phyloP scores from a whole-genome alignment of 192 early-diverging fungal genomes.

The Entophlyctis luteolus region DNA sequence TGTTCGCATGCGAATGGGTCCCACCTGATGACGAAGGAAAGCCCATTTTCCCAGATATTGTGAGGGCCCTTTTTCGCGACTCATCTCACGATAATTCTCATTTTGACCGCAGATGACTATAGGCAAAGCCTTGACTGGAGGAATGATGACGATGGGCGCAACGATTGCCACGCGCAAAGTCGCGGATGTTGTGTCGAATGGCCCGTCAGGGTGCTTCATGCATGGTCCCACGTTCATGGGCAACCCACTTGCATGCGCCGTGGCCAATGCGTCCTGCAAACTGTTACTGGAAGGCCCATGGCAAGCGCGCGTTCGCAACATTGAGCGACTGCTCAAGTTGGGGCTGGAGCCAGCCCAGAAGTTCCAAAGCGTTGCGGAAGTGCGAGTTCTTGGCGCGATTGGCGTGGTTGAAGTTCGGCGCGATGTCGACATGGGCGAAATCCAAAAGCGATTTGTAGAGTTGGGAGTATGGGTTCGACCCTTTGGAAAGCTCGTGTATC shows the following conservation, averaged over 20 bases:
- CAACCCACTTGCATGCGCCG: constrained; percentile 74
- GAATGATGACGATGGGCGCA: constrained; percentile 64
- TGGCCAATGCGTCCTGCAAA: constrained; percentile 45
- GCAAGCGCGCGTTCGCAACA: not conserved
- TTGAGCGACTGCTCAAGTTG: constrained; percentile 1
- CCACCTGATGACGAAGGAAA: no score
- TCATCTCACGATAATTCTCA: constrained; percentile 48
- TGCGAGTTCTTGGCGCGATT: constrained; percentile 14
- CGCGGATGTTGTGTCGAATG: constrained; percentile 63
- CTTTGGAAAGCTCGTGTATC: constrained; percentile 22
- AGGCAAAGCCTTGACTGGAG: constrained; percentile 76
- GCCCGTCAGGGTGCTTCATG: constrained; percentile 66
- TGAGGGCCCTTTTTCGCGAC: constrained; percentile 3
- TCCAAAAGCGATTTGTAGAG: constrained; percentile 16
- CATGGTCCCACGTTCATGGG: constrained; percentile 84
- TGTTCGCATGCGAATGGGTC: constrained; percentile 18
- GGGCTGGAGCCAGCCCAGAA: constrained; percentile 5
- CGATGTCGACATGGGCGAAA: constrained; percentile 1
- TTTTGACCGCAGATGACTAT: constrained; percentile 72
- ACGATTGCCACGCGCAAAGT: constrained; percentile 63
- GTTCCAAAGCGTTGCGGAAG: not conserved
- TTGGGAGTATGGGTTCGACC: constrained; percentile 24
- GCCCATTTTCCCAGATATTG: no score
- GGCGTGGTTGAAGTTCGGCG: constrained; percentile 1
- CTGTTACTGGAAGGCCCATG: constrained; percentile 7